phyloP scores from a whole-genome alignment of 2,329 filamentous ascomycete genomes.

The Trichoderma guizhouense region DNA sequence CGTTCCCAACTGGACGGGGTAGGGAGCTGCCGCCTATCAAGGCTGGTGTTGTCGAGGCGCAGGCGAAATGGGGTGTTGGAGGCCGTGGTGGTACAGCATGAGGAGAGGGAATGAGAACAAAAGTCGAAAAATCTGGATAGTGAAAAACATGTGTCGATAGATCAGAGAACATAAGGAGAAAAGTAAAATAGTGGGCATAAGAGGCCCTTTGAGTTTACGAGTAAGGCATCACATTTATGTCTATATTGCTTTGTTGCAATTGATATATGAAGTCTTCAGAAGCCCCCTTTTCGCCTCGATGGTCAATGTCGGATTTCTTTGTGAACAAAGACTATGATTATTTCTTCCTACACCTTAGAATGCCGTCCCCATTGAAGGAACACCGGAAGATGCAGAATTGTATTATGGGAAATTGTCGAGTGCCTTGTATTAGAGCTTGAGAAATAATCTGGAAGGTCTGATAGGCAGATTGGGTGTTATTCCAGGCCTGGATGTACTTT shows the following conservation, averaged over 20 bases:
- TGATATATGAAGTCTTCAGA: neutral
- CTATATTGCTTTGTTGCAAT: neutral
- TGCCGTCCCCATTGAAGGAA: no score
- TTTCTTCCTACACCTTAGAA: no score
- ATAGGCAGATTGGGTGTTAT: no score
- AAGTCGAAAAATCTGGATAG: neutral
- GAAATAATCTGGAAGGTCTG: no score
- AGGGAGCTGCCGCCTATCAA: constrained; percentile 24
- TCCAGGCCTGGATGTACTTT: neutral
- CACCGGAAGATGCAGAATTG: no score
- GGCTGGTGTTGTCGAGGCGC: neutral
- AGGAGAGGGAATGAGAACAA: neutral
- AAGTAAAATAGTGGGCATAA: neutral
- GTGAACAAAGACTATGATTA: no score
- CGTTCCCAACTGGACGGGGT: constrained; percentile 28
- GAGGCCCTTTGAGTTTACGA: neutral
- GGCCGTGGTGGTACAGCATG: constrained; percentile 1
- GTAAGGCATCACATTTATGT: neutral
- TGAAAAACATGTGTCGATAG: neutral
- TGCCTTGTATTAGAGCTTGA: no score
- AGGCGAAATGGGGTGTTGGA: neutral
- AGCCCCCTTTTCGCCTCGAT: no score
- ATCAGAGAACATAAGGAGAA: neutral
- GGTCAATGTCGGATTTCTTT: no score
- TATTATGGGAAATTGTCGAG: no score